These are phyloP conservation scores for Verticillium zaregamsianum DNA, from an alignment of 2,329 filamentous ascomycete species.

Conservation along the genomic window DNA sequence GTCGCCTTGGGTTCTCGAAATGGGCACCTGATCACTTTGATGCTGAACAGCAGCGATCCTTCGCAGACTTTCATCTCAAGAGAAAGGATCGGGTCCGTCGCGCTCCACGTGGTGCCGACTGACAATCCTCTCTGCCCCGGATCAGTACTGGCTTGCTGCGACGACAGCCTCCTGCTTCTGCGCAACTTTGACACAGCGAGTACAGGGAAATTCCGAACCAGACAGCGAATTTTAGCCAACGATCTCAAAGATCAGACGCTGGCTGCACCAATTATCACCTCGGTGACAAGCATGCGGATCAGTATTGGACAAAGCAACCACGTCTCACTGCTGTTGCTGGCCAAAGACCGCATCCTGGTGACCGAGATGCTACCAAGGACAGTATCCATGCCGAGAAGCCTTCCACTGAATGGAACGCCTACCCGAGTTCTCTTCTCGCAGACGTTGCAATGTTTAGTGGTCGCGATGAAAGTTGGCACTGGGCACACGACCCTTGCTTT, in stretches of 20 bases:
- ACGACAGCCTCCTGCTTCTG: constrained; percentile 40
- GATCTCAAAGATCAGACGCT: constrained; percentile 43
- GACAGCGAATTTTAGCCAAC: constrained; percentile 46
- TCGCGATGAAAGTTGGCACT: constrained; percentile 40
- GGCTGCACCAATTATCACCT: constrained; percentile 42
- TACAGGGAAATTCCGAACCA: constrained; percentile 29
- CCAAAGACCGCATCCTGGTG: constrained; percentile 46
- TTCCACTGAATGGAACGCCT: constrained; percentile 44
- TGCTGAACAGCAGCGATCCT: constrained; percentile 13
- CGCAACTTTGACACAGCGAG: constrained; percentile 27
- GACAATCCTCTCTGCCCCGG: constrained; percentile 1
- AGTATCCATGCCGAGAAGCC: constrained; percentile 44
- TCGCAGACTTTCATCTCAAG: constrained; percentile 20
- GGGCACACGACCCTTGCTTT: constrained; percentile 47
- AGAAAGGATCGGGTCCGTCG: constrained; percentile 31
- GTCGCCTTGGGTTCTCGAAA: constrained; percentile 46
- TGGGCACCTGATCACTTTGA: constrained; percentile 44
- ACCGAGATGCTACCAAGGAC: constrained; percentile 43
- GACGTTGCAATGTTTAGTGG: constrained; percentile 47
- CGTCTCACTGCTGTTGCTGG: constrained; percentile 43
- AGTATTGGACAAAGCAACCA: constrained; percentile 33
- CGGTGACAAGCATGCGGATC: constrained; percentile 36
- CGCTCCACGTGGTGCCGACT: constrained; percentile 27
- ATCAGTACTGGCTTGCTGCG: constrained; percentile 42
- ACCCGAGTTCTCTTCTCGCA: constrained; percentile 51